These are phyloP conservation scores for Houttuynia cordata DNA, from an alignment of 164 flowering plant species.

Conservation along the genomic window DNA sequence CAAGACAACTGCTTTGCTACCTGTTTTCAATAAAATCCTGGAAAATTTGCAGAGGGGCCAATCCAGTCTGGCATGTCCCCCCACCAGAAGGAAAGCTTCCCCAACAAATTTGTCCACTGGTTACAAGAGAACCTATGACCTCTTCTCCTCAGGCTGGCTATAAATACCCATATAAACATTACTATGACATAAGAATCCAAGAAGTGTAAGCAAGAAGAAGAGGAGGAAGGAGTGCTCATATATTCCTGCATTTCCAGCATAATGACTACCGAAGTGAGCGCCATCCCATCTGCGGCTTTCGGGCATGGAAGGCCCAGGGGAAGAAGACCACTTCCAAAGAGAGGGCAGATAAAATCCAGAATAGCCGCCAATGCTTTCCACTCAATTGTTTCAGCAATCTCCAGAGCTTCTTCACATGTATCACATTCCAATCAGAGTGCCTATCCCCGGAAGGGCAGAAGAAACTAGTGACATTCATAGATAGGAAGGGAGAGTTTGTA, in stretches of 20 bases:
- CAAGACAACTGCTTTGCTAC: no score
- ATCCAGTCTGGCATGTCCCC: no score
- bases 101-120: no score
- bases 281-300: constrained; percentile 11
- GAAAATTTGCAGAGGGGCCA: no score
- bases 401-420: constrained; percentile 20
- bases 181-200: no score
- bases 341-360: constrained; percentile 49
- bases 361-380: constrained; percentile 43
- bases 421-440: constrained; percentile 3
- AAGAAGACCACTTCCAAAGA: constrained; percentile 29
- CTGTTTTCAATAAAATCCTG: no score
- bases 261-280: constrained; percentile 27
- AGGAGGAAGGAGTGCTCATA: not conserved
- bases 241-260: not conserved
- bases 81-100: no score
- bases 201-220: not conserved
- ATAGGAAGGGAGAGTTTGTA: no score
- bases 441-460: constrained; percentile 7
- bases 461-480: not conserved
- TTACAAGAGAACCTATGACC: no score
- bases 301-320: constrained; percentile 5
- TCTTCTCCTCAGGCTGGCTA: no score
- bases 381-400: constrained; percentile 27
- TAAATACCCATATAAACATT: no score